Percentiles rank a stretch among this genome's conserved stretches.
phyloP scores from a whole-genome alignment of 2,329 filamentous ascomycete species.

The Claviceps pusilla region DNA sequence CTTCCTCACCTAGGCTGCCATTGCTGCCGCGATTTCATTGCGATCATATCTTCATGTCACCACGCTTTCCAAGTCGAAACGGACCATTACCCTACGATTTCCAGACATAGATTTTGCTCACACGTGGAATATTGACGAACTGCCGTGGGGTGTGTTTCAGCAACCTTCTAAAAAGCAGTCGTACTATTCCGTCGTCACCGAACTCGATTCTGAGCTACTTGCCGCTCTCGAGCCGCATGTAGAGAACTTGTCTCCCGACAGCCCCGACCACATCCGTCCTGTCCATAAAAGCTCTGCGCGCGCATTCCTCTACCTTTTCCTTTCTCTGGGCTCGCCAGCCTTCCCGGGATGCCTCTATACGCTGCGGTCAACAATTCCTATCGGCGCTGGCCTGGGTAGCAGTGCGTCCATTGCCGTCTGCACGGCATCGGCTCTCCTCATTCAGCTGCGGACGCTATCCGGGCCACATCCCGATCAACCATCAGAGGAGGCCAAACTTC shows the following conservation, averaged over 20 bases:
- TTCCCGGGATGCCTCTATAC: slow-evolving; percentile 79
- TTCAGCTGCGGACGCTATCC: slow-evolving; percentile 76
- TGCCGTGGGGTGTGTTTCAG: slow-evolving; percentile 76
- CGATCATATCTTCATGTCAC: slow-evolving; percentile 95
- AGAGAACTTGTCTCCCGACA: slow-evolving; percentile 48
- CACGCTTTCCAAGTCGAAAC: slow-evolving; percentile 78
- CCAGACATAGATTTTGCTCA: slow-evolving; percentile 81
- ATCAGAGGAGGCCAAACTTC: slow-evolving; percentile 67
- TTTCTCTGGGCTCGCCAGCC: slow-evolving; percentile 66
- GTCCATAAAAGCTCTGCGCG: slow-evolving; percentile 70
- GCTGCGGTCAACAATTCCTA: slow-evolving; percentile 82
- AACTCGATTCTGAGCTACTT: slow-evolving; percentile 69
- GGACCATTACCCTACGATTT: slow-evolving; percentile 77
- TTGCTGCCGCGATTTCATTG: slow-evolving; percentile 87
- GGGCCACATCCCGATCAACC: slow-evolving; percentile 89
- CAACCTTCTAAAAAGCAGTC: slow-evolving; percentile 77
- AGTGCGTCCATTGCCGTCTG: slow-evolving; percentile 92
- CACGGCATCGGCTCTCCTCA: slow-evolving; percentile 64
- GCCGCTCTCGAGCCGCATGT: slow-evolving; percentile 70
- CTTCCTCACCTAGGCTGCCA: slow-evolving; percentile 53
- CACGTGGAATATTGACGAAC: slow-evolving; percentile 82
- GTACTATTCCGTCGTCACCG: slow-evolving; percentile 80
- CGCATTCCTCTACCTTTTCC: slow-evolving; percentile 83
- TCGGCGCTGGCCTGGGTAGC: slow-evolving; percentile 79
- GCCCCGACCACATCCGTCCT: slow-evolving; percentile 59